These are phyloP conservation scores for Phytophthora pisi DNA, from an alignment of 352 stramenopile genomes.

Conservation along the genomic window DNA sequence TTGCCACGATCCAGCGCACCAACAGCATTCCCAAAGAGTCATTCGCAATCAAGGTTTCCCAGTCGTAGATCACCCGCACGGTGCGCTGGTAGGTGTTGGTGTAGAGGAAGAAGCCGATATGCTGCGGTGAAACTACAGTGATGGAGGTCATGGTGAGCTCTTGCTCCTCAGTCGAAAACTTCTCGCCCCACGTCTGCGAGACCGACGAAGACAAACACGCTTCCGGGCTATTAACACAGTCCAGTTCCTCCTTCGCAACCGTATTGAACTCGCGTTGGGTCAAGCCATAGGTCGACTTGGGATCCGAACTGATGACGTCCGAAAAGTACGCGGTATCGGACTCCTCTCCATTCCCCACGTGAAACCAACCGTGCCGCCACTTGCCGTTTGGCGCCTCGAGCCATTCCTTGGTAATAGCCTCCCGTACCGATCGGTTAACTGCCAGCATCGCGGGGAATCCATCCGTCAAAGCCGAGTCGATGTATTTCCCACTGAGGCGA, in stretches of 20 bases:
- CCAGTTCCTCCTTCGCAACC: slow-evolving; percentile 28
- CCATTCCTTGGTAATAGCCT: slow-evolving; percentile 47
- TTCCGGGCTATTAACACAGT: slow-evolving; percentile 30
- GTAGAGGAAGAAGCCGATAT: slow-evolving; percentile 49
- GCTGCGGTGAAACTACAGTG: slow-evolving; percentile 32
- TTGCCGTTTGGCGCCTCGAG: slow-evolving; percentile 27
- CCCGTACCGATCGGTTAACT: slow-evolving; percentile 29
- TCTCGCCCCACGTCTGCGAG: slow-evolving; percentile 24
- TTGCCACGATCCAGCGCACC: slow-evolving; percentile 47
- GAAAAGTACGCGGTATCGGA: slow-evolving; percentile 34
- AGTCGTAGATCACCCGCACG: slow-evolving; percentile 42
- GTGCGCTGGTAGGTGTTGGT: slow-evolving; percentile 7
- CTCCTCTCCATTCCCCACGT: slow-evolving; percentile 30
- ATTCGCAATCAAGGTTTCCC: slow-evolving; percentile 55
- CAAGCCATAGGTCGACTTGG: slow-evolving; percentile 30
- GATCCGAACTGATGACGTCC: slow-evolving; percentile 44
- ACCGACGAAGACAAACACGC: slow-evolving; percentile 14
- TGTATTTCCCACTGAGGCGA: slow-evolving; percentile 41
- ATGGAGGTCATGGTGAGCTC: slow-evolving; percentile 31
- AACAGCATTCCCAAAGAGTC: slow-evolving; percentile 42
- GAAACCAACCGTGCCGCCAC: slow-evolving; percentile 56
- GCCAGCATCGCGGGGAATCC: slow-evolving; percentile 20
- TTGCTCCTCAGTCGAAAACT: slow-evolving; percentile 32
- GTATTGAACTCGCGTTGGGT: slow-evolving; percentile 46
- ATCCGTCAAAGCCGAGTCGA: slow-evolving; percentile 21